phyloP scores from a whole-genome alignment of 1,139 yeast genomes.

The Yamadazyma sp. region DNA sequence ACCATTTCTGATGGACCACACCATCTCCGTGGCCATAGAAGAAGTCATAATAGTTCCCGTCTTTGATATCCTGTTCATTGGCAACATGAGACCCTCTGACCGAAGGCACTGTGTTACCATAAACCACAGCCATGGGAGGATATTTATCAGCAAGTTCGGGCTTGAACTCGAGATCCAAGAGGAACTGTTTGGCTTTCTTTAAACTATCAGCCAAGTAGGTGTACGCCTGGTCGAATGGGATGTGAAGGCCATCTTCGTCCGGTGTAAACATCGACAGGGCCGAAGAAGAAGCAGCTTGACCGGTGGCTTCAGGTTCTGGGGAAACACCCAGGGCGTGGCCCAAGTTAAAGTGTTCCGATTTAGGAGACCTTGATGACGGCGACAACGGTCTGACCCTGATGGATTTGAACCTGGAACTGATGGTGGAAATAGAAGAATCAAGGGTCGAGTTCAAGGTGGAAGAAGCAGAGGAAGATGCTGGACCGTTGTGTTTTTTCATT shows the following conservation, averaged over 20 bases:
- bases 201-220: conserved; percentile 65
- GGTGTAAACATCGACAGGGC: background rate
- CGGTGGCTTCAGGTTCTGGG: background rate
- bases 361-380: conserved; percentile 11
- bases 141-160: conserved; percentile 47
- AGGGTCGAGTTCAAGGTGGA: conserved; percentile 16
- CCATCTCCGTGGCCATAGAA: conserved; percentile 93
- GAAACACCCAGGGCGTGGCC: background rate
- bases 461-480: background rate
- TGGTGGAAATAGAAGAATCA: conserved; percentile 20
- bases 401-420: conserved; percentile 23
- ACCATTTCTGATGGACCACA: conserved; percentile 79
- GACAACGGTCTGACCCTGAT: conserved; percentile 22
- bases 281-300: too few relatives aligned
- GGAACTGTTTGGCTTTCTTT: conserved; percentile 56
- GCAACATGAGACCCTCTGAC: conserved; percentile 74
- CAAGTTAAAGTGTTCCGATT: conserved; percentile 5
- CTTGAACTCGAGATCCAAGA: conserved; percentile 57
- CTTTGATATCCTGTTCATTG: conserved; percentile 59
- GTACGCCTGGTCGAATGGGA: conserved; percentile 61
- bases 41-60: conserved; percentile 74
- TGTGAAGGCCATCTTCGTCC: conserved; percentile 17
- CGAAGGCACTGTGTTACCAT: conserved; percentile 81
- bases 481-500: too few relatives aligned
- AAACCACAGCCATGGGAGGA: conserved; percentile 83